phyloP scores from a whole-genome alignment of 352 stramenopile species.

The Globisporangium lucens region DNA sequence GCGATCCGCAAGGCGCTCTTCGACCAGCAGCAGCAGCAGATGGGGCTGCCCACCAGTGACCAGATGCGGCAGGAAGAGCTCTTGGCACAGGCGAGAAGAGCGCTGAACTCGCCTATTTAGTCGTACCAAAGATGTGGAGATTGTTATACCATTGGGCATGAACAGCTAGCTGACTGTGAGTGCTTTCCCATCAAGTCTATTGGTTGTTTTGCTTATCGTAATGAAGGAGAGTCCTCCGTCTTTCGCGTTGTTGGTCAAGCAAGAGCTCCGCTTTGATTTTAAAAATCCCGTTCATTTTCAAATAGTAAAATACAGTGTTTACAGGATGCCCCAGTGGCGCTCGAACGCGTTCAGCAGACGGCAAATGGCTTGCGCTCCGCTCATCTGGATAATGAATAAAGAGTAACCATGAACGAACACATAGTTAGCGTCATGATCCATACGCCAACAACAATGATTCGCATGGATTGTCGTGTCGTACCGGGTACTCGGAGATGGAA shows the following conservation, averaged over 20 bases:
- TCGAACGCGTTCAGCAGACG: slow-evolving; percentile 97
- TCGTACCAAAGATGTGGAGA: background rate
- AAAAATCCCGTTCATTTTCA: slow-evolving; percentile 4
- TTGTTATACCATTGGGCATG: background rate
- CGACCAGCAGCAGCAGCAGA: slow-evolving; percentile 92
- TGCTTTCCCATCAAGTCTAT: background rate
- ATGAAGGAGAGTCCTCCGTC: background rate
- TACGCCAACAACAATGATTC: background rate
- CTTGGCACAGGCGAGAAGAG: slow-evolving; percentile 90
- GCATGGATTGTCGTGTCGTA: slow-evolving; percentile 18
- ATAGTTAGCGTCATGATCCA: background rate
- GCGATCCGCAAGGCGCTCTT: slow-evolving; percentile 99
- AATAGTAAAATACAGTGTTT: slow-evolving; percentile 30
- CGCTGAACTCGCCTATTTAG: slow-evolving; percentile 35
- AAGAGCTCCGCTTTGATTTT: background rate
- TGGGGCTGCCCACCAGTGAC: slow-evolving; percentile 90
- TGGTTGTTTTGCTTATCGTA: background rate
- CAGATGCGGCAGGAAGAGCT: slow-evolving; percentile 92
- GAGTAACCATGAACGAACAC: background rate
- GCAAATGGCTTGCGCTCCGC: slow-evolving; percentile 95
- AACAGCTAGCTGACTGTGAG: background rate
- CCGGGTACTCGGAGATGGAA: slow-evolving; percentile 97
- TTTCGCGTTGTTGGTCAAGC: background rate
- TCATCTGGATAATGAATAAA: slow-evolving; percentile 58
- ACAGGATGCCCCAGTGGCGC: slow-evolving; percentile 98